These are phyloP conservation scores for Lachancea thermotolerans DNA, from an alignment of 805 yeast genomes.

Conservation along the genomic window DNA sequence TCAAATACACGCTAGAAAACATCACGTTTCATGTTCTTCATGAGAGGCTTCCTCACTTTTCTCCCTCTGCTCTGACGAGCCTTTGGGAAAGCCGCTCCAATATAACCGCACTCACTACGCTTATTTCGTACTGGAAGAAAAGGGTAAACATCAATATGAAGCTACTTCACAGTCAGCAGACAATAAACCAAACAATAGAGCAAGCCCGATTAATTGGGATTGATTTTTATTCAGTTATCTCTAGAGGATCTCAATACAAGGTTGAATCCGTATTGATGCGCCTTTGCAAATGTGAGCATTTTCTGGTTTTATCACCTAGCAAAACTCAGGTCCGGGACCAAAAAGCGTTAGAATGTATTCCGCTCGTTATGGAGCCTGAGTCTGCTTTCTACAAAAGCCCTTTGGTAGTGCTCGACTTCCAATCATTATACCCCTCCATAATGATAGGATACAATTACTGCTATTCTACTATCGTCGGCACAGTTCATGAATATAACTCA, in stretches of 20 bases:
- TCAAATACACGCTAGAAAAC: conserved; percentile 70
- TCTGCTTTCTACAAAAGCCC: conserved; percentile 85
- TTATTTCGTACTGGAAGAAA: conserved; percentile 43
- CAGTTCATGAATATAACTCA: conserved; percentile 45
- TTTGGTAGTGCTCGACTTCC: conserved; percentile 83
- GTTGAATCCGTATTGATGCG: conserved; percentile 81
- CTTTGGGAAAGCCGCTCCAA: conserved; percentile 34
- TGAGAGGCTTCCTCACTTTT: conserved; percentile 57
- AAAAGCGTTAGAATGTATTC: conserved; percentile 79
- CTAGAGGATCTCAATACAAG: conserved; percentile 89
- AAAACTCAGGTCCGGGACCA: conserved; percentile 75
- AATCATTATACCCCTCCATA: conserved; percentile 88
- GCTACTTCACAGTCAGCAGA: conserved; percentile 54
- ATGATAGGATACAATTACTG: conserved; percentile 89
- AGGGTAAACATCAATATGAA: conserved; percentile 35
- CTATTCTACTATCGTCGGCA: conserved; percentile 65
- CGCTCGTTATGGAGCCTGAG: conserved; percentile 88
- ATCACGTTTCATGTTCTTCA: conserved; percentile 64
- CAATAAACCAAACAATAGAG: conserved; percentile 66
- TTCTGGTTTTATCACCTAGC: conserved; percentile 68
- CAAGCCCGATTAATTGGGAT: conserved; percentile 82
- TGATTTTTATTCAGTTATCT: conserved; percentile 80
- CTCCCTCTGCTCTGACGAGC: conserved; percentile 40
- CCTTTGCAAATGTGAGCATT: conserved; percentile 69
- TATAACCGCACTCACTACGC: conserved; percentile 32